These are phyloP conservation scores for Beauveria sp. DNA, from an alignment of 2,329 filamentous ascomycete genomes.

Conservation along the genomic window DNA sequence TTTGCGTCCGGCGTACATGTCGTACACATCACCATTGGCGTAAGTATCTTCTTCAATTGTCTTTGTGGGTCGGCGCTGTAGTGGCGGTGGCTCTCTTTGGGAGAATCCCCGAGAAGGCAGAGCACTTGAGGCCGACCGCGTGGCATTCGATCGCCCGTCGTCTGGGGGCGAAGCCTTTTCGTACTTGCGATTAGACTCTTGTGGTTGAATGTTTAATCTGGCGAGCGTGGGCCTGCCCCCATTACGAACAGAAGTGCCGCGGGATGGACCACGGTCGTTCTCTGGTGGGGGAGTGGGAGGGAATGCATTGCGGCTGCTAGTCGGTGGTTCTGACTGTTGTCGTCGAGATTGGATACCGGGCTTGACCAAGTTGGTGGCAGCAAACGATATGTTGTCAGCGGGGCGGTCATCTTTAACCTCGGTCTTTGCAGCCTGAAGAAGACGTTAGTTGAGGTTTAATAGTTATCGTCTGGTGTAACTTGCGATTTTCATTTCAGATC, in stretches of 20 bases:
- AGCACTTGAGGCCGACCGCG: slow-evolving; percentile 38
- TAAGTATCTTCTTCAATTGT: slow-evolving; percentile 52
- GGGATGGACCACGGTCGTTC: slow-evolving; percentile 57
- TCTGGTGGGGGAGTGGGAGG: slow-evolving; percentile 98
- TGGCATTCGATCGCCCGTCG: slow-evolving; percentile 26
- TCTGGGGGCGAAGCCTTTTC: slow-evolving; percentile 46
- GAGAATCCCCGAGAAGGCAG: slow-evolving; percentile 36
- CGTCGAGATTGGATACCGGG: slow-evolving; percentile 71
- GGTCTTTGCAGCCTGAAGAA: slow-evolving; percentile 38
- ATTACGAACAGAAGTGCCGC: slow-evolving; percentile 54
- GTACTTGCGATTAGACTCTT: slow-evolving; percentile 44
- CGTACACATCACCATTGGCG: slow-evolving; percentile 59
- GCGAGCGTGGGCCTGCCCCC: slow-evolving; percentile 54
- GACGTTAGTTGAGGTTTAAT: background rate
- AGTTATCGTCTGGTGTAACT: slow-evolving; percentile 18
- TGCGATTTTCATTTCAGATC: slow-evolving; percentile 70
- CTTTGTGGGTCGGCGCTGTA: slow-evolving; percentile 22
- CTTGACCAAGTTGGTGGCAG: slow-evolving; percentile 87
- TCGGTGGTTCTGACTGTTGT: slow-evolving; percentile 78
- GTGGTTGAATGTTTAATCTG: slow-evolving; percentile 54
- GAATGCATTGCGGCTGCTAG: slow-evolving; percentile 71
- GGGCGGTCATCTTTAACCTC: slow-evolving; percentile 71
- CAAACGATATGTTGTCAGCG: slow-evolving; percentile 78
- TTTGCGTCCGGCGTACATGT: slow-evolving; percentile 44
- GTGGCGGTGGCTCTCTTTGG: slow-evolving; percentile 28